Conservation (phyloP, 2,329 filamentous ascomycete species). For the Alternaria consortialis region DNA sequence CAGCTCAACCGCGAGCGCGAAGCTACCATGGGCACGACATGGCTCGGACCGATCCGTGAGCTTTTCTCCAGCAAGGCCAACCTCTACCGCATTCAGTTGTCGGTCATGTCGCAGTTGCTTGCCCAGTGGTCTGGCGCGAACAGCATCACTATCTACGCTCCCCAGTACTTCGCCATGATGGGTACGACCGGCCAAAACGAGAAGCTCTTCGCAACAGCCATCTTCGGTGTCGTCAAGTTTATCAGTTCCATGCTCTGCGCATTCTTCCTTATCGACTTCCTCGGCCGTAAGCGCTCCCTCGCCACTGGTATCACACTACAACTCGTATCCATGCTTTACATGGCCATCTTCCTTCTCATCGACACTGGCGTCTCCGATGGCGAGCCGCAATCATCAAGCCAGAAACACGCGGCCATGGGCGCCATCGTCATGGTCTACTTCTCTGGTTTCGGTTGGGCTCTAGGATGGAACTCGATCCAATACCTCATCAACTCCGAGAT, state of each 20-base stretch:
- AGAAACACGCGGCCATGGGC: slow-evolving; percentile 68
- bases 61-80: slow-evolving; percentile 73
- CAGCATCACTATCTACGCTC: slow-evolving; percentile 74
- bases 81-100: slow-evolving; percentile 75
- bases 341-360: slow-evolving; percentile 65
- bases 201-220: slow-evolving; percentile 75
- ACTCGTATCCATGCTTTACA: slow-evolving; percentile 63
- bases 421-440: slow-evolving; percentile 73
- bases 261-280: slow-evolving; percentile 80
- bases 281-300: slow-evolving; percentile 72
- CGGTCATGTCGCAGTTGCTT: slow-evolving; percentile 73
- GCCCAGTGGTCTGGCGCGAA: slow-evolving; percentile 78
- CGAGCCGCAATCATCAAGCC: slow-evolving; percentile 58
- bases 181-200: slow-evolving; percentile 74
- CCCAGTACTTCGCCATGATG: slow-evolving; percentile 75
- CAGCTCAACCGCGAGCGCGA: slow-evolving; percentile 76
- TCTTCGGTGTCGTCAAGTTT: slow-evolving; percentile 81
- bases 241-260: slow-evolving; percentile 72
- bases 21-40: slow-evolving; percentile 72
- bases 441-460: slow-evolving; percentile 51
- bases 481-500: slow-evolving; percentile 81
- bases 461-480: slow-evolving; percentile 76
- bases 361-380: slow-evolving; percentile 64
- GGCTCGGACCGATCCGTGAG: slow-evolving; percentile 72
- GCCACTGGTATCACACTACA: slow-evolving; percentile 60